Evolutionary conservation across 2,329 filamentous ascomycete genomes (phyloP), one percentile per base, ranked within the genome.

Genomic region (Neopestalotiopsis rosae): DNA sequence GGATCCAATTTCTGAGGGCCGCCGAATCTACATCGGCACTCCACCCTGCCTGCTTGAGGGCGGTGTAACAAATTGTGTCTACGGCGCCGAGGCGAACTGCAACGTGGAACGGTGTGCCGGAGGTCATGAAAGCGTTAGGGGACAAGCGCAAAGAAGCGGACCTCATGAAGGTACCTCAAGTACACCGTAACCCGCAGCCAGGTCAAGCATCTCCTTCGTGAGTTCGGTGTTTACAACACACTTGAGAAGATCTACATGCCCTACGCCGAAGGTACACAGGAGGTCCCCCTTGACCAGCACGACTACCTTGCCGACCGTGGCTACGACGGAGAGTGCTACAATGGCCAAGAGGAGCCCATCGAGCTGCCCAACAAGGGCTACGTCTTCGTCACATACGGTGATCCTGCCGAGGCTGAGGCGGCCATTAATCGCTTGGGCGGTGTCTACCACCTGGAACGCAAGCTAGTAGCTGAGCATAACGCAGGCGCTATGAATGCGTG

Each of bases 11-110:
- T 66, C 52, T n/a, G 45, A 66, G 58, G 24, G 34, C 12, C 66
- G 69, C 5, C 66, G 69, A 7, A 62, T 70, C 24, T 70, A 66
- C 63, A 63, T 70, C 20, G 69, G 69, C 57, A 70, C 24, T 24
- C 24, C 24, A 24, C 24, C 24, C 24, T 24, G 24, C 24, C 24
- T 24, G 24, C 24, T 24, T 24, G 24, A 24, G 24, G 24, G 24
- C 24, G 24, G 24, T 24, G 24, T 24, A 24, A 24, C 24, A 24
- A 24, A 24, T 24, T 24, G 24, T 24, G 24, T 24, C 24, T 24
- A 24, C 24, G 24, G 24, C 24, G 24, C 24, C 24, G 24, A 24
- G 24, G 24, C 24, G 24, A 24, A 24, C 24, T 24, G 24, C 24
- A 24, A 24, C 24, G 24, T 24, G 24, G 24, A 24, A 24, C 24